These are phyloP conservation scores for Vaccinium vitisidaea DNA, from an alignment of 148 eudicot species.

Conservation along the genomic window DNA sequence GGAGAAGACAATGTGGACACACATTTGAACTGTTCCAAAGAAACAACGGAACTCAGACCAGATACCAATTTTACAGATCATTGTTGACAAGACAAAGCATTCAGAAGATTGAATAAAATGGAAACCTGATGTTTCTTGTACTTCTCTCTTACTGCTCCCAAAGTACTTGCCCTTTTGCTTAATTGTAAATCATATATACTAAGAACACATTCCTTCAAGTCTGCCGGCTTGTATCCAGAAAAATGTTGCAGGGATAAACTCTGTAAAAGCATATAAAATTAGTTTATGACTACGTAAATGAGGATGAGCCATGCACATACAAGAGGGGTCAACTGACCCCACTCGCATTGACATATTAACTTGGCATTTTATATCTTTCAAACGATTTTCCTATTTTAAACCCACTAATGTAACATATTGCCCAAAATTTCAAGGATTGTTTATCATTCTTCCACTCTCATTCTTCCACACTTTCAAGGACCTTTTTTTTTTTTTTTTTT, in stretches of 20 bases:
- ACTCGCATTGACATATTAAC: background rate
- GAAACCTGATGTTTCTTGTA: conserved; percentile 84
- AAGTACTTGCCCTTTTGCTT: conserved; percentile 51
- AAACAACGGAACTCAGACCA: conserved; percentile 12
- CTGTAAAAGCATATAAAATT: conserved; percentile 28
- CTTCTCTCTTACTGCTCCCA: conserved; percentile 68
- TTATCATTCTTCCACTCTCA: background rate
- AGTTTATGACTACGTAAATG: background rate
- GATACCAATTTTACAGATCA: background rate
- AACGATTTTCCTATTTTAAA: background rate
- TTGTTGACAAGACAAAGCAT: background rate
- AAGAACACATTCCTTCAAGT: conserved; percentile 70
- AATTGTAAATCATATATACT: conserved; percentile 70
- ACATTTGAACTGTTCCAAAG: conserved; percentile 58
- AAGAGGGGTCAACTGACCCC: background rate
- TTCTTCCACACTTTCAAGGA: no score
- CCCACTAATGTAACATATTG: background rate
- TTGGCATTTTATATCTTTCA: background rate
- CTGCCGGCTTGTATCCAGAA: conserved; percentile 67
- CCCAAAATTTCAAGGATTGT: background rate
- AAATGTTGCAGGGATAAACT: conserved; percentile 46
- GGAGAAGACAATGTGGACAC: conserved; percentile 57
- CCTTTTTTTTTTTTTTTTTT: no score
- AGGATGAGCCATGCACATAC: background rate
- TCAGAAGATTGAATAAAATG: background rate